Percentiles rank a stretch among this genome's conserved stretches.
phyloP scores from a whole-genome alignment of 1,139 yeast species.

The Pneumocystis sp. region DNA sequence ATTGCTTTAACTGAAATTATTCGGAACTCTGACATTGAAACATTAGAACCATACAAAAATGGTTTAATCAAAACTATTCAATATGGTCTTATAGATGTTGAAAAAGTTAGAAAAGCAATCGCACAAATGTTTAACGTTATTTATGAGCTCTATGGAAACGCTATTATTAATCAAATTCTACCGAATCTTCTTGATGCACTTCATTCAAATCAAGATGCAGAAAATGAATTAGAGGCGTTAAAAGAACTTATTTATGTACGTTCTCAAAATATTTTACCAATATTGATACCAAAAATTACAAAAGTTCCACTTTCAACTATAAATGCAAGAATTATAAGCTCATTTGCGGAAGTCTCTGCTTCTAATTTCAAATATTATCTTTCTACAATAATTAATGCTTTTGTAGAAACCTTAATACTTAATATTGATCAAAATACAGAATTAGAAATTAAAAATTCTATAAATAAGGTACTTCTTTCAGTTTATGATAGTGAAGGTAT shows the following conservation, averaged over 20 bases:
- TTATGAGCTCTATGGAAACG: conserved; percentile 67
- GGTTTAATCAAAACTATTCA: conserved; percentile 62
- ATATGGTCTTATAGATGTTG: conserved; percentile 61
- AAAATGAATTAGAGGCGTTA: conserved; percentile 71
- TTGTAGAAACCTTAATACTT: conserved; percentile 46
- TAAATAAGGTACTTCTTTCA: conserved; percentile 55
- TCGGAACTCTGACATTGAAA: conserved; percentile 52
- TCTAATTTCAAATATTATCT: conserved; percentile 56
- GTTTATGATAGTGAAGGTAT: conserved; percentile 62
- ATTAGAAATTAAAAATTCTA: conserved; percentile 35
- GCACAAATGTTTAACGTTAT: conserved; percentile 81
- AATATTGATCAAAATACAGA: conserved; percentile 23
- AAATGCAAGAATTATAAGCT: conserved; percentile 77
- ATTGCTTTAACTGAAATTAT: conserved; percentile 80
- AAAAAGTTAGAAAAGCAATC: conserved; percentile 75
- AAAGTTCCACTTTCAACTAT: conserved; percentile 67
- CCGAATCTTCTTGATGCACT: conserved; percentile 68
- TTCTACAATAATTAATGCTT: conserved; percentile 52
- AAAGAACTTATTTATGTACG: conserved; percentile 86
- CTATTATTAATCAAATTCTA: conserved; percentile 73
- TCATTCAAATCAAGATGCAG: conserved; percentile 46
- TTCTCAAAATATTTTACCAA: conserved; percentile 86
- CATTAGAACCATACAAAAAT: conserved; percentile 50
- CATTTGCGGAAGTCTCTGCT: conserved; percentile 86
- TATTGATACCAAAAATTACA: conserved; percentile 71